Evolutionary conservation across 2,329 filamentous ascomycete species (phyloP).

Genomic region (Ophiostoma populinum): DNA sequence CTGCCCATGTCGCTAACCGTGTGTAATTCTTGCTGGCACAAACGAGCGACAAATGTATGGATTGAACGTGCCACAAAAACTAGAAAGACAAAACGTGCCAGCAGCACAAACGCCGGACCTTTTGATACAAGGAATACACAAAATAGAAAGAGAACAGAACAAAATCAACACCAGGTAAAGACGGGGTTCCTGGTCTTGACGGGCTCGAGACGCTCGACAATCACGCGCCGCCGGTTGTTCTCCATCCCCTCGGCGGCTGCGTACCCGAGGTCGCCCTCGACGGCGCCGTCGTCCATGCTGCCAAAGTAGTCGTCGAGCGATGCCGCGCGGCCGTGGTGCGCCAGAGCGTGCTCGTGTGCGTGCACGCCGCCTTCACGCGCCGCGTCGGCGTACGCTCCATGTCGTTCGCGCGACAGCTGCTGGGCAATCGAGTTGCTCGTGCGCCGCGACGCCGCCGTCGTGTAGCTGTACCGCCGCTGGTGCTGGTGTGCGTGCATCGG

Average conservation of each 20-base stretch:
- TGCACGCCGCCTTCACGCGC: not conserved
- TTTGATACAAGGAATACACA: not conserved
- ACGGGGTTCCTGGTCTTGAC: slow-evolving; percentile 93
- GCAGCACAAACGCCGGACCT: too few relatives aligned
- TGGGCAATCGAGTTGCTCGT: slow-evolving; percentile 34
- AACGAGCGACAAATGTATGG: too few relatives aligned
- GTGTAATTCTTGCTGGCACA: too few relatives aligned
- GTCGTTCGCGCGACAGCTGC: slow-evolving; percentile 27
- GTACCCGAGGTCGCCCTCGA: slow-evolving; percentile 87
- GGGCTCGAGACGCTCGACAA: slow-evolving; percentile 87
- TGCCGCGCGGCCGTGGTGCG: slow-evolving; percentile 8
- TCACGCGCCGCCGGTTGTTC: slow-evolving; percentile 78
- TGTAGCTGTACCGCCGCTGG: slow-evolving; percentile 37
- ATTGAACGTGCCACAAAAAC: too few relatives aligned
- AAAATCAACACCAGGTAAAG: slow-evolving; percentile 79
- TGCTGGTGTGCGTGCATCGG: slow-evolving; percentile 23
- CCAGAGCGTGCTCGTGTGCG: not conserved
- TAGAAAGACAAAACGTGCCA: too few relatives aligned
- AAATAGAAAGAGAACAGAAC: not conserved
- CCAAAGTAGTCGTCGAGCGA: slow-evolving; percentile 11
- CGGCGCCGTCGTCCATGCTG: slow-evolving; percentile 57
- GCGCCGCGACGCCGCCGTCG: slow-evolving; percentile 28
- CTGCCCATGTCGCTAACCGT: too few relatives aligned
- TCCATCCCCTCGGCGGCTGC: slow-evolving; percentile 90
- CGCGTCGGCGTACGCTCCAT: slow-evolving; percentile 1